These are phyloP conservation scores for Penicillium sp. DNA, from an alignment of 2,329 filamentous ascomycete genomes.

Conservation along the genomic window DNA sequence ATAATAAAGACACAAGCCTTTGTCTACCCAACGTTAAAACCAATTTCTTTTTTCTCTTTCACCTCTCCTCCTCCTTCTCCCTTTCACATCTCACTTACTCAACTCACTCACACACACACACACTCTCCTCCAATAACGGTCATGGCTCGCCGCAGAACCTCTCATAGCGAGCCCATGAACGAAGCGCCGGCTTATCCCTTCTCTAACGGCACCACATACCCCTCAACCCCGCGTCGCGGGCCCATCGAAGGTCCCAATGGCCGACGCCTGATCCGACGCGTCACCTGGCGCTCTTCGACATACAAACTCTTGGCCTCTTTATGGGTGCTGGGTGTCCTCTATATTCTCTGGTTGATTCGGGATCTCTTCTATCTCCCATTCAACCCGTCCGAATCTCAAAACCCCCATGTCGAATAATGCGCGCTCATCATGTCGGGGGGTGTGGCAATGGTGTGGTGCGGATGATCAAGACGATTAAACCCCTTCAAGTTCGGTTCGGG, in stretches of 20 bases:
- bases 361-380: conserved; percentile 45
- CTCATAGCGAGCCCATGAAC: conserved; percentile 42
- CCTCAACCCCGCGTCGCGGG: conserved; percentile 35
- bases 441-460: not conserved
- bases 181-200: conserved; percentile 41
- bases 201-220: conserved; percentile 26
- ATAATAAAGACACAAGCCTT: not conserved
- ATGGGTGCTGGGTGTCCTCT: conserved; percentile 45
- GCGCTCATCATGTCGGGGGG: not conserved
- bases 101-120: not conserved
- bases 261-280: conserved; percentile 43
- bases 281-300: conserved; percentile 48
- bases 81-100: conserved; percentile 9
- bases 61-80: not conserved
- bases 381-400: conserved; percentile 26
- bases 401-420: conserved; percentile 14
- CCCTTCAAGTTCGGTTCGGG: no score
- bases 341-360: conserved; percentile 46
- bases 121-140: not conserved
- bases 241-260: conserved; percentile 47
- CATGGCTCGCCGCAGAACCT: conserved; percentile 45
- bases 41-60: conserved; percentile 7
- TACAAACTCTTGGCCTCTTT: conserved; percentile 47
- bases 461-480: no score
- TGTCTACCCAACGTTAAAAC: not conserved